A percentile compares a stretch with the other conserved stretches of the same genome.
These are phyloP conservation scores for Debaryomyces castellii DNA, from an alignment of 805 yeast species.

Conservation along the genomic window DNA sequence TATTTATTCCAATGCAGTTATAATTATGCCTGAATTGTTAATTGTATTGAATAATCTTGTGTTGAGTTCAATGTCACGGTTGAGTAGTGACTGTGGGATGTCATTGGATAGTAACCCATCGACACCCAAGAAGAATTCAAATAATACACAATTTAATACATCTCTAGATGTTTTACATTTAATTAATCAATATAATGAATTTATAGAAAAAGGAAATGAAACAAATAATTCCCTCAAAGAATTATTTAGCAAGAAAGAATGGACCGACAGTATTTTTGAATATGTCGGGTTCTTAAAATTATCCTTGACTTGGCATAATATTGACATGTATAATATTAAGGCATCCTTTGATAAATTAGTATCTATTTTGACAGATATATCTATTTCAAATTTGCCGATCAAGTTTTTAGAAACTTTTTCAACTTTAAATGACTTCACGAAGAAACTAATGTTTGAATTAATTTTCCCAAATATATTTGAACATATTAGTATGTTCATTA, in stretches of 20 bases:
- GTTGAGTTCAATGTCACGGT: slow-evolving; percentile 29
- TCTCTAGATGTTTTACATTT: slow-evolving; percentile 35
- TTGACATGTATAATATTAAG: slow-evolving; percentile 15
- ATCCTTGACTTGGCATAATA: slow-evolving; percentile 22
- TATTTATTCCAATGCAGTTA: slow-evolving; percentile 9
- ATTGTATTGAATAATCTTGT: slow-evolving; percentile 30
- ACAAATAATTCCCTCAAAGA: slow-evolving; percentile 17
- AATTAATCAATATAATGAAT: slow-evolving; percentile 31
- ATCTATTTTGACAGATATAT: slow-evolving; percentile 32
- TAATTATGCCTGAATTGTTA: slow-evolving; percentile 49
- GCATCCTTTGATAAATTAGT: slow-evolving; percentile 25
- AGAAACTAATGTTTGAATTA: slow-evolving; percentile 28
- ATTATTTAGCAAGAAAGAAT: slow-evolving; percentile 27
- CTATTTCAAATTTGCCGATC: slow-evolving; percentile 28
- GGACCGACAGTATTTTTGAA: slow-evolving; percentile 41
- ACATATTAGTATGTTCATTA: slow-evolving; percentile 34
- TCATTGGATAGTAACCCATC: slow-evolving; percentile 34
- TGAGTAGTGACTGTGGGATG: slow-evolving; percentile 29
- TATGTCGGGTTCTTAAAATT: slow-evolving; percentile 33
- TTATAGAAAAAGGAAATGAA: slow-evolving; percentile 29
- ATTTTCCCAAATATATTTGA: slow-evolving; percentile 36
- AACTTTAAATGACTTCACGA: slow-evolving; percentile 33
- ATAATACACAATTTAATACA: slow-evolving; percentile 17
- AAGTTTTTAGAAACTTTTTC: slow-evolving; percentile 23
- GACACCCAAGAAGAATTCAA: slow-evolving; percentile 20